Base-by-base conservation (phyloP, 2,329 filamentous ascomycete genomes). In the Calonectria pseudoturangicola region DNA sequence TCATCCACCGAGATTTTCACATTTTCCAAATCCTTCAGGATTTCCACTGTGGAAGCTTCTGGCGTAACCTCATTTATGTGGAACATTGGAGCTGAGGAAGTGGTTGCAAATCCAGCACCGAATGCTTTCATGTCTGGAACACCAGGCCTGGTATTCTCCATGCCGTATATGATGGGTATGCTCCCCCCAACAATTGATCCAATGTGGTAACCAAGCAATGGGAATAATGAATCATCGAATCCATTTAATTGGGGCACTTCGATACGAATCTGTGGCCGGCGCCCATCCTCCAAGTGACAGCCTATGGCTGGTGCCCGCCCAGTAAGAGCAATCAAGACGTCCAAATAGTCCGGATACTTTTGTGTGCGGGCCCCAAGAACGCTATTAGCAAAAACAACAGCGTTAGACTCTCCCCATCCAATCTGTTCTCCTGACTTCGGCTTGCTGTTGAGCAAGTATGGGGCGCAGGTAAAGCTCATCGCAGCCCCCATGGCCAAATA, bases 121-220 rank as follows among this genome's bases (percentile, higher is more conserved):
- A 58, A 58, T 39, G 54, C 54, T 8, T 58, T 58, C 33, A 58
- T 39, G n/a, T 58, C 54, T 2, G 54, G 54, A 7, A 58, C 12
- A 39, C 54, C 54, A 15, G 54, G 54, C 1, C 16, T 13, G 33
- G 54, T 58, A 27, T 58, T 25, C 25, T 58, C 54, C 33, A 58
- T 39, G 10, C 54, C 54, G 13, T 58, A 58, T n/a, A 58, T 41
- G 7, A 58, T 39, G 12, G 54, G 54, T 13, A 58, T 58, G 21
- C 54, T 58, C 15, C 54, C 54, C n/a, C 54, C 54, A n/a, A 58
- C 54, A 27, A 58, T 9, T 27, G 54, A 58, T 21, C 54, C 54
- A 27, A 58, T 41, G 12, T 25, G 28, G 16, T 58, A 58, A 6
- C 54, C 54, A 1, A 58, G 54, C 13, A 58, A 13, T 9, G 54